Percentiles rank a stretch among this genome's conserved stretches.
Evolutionary conservation across 2,329 filamentous ascomycete species (phyloP).

Genomic region (Parastagonospora nodorum): DNA sequence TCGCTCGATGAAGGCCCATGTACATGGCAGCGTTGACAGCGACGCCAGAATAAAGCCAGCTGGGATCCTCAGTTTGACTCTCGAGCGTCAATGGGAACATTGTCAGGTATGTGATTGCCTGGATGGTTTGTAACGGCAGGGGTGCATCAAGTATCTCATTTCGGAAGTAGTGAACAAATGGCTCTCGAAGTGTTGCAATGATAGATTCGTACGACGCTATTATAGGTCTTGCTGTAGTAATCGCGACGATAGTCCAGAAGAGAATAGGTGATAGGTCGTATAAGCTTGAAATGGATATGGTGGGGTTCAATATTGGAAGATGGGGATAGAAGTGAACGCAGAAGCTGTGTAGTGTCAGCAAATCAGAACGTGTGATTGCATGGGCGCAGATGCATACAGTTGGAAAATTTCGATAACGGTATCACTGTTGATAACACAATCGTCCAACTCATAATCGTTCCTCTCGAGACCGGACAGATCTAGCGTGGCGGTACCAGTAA

Average conservation of each 20-base stretch:
- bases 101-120: constrained; percentile 22
- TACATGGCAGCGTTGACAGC: constrained; percentile 28
- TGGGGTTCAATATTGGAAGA: constrained; percentile 22
- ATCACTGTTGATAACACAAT: constrained; percentile 14
- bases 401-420: constrained; percentile 21
- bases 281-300: constrained; percentile 17
- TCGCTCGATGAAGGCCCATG: constrained; percentile 25
- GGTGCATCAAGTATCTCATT: constrained; percentile 18
- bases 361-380: no score
- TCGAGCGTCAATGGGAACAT: constrained; percentile 21
- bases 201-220: constrained; percentile 8
- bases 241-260: constrained; percentile 28
- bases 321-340: constrained; percentile 23
- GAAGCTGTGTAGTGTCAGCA: constrained; percentile 16
- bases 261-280: constrained; percentile 21
- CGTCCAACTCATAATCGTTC: constrained; percentile 18
- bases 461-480: constrained; percentile 9
- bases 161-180: constrained; percentile 12
- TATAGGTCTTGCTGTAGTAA: constrained; percentile 13
- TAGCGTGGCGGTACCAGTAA: constrained; percentile 10
- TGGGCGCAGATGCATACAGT: constrained; percentile 10
- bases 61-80: constrained; percentile 20
- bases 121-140: constrained; percentile 23
- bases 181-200: constrained; percentile 6
- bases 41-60: constrained; percentile 29